phyloP scores from a whole-genome alignment of 2,329 filamentous ascomycete species.

The Kalmusia sp. region DNA sequence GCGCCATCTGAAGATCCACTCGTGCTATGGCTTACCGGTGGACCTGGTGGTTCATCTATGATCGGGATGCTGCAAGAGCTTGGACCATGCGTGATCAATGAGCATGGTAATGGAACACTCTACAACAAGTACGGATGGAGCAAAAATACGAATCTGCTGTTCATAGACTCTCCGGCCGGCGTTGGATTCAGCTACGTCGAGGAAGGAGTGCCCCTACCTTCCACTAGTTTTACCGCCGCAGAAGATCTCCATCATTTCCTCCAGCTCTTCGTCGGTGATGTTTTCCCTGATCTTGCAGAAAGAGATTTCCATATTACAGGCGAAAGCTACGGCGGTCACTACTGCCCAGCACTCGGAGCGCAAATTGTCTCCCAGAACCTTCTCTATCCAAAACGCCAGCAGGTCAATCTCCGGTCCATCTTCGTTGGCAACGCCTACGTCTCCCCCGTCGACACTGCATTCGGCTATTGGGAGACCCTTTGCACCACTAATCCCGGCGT shows the following conservation, averaged over 20 bases:
- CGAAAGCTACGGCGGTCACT: constrained; percentile 60
- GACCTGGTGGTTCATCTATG: constrained; percentile 46
- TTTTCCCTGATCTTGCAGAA: constrained; percentile 51
- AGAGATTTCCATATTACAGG: constrained; percentile 56
- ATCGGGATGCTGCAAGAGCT: constrained; percentile 47
- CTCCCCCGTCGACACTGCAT: constrained; percentile 49
- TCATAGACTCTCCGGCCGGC: constrained; percentile 48
- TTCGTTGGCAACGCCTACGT: constrained; percentile 58
- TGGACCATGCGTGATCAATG: constrained; percentile 48
- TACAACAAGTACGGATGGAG: constrained; percentile 50
- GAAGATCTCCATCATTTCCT: constrained; percentile 59
- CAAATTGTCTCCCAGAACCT: constrained; percentile 55
- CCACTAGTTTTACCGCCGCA: constrained; percentile 52
- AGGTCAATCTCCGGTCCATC: constrained; percentile 54
- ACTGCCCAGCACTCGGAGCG: constrained; percentile 54
- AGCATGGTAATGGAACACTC: constrained; percentile 45
- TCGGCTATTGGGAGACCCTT: constrained; percentile 56
- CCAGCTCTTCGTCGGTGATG: constrained; percentile 55
- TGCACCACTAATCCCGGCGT: constrained; percentile 56
- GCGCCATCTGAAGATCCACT: constrained; percentile 46
- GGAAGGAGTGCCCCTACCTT: constrained; percentile 41
- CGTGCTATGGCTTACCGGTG: constrained; percentile 52
- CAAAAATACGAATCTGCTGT: constrained; percentile 45
- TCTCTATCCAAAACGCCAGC: constrained; percentile 48
- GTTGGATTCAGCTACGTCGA: constrained; percentile 51